Evolutionary conservation across 2,329 filamentous ascomycete species (phyloP), one percentile per base, ranked within the genome.

Genomic region (Fusarium decemcellulare): DNA sequence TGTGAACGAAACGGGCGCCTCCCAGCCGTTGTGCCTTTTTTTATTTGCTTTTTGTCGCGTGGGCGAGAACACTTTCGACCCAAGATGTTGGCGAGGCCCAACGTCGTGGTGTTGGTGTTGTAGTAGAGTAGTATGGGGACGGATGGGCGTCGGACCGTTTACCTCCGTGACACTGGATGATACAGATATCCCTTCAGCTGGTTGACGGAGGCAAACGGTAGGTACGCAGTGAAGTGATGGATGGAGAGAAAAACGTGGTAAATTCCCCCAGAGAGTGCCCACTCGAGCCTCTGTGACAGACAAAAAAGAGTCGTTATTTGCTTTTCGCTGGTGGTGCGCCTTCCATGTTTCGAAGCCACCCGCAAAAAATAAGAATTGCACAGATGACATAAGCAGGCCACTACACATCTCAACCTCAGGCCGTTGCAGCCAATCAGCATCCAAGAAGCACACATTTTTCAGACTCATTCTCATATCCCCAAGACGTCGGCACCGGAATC

Each of bases 361-460:
- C 40, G 29, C 18, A 47, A 40, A 43, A 66, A 47, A 37, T 15
- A 50, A n/a, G 29, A 51, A 43, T 15, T 5, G 11, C 27, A 29
- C 36, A 50, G 62, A 72, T 75, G 68, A 75, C 73, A 72, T 75
- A 75, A 75, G 55, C 74, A 65, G 2, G 27, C 12, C 11, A 12
- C 15, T 12, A n/a, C 36, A 67, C 59, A 76, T 67, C 74, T 70
- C 68, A 61, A 66, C 59, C 30, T 55, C 61, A 55, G 42, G 36
- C 18, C 59, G 43, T 52, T 57, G 57, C 59, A 78, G 75, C 80
- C 80, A 81, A 81, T 81, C 79, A 81, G 74, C 70, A 68, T 63
- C 63, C 74, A 68, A 67, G 59, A 64, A 72, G 65, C 67, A 66
- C 72, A 76, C 73, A 77, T 76, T 77, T 76, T 79, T 77, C 74